Conservation (phyloP, 1,139 yeast genomes). For the Kluyveromyces sp. region DNA sequence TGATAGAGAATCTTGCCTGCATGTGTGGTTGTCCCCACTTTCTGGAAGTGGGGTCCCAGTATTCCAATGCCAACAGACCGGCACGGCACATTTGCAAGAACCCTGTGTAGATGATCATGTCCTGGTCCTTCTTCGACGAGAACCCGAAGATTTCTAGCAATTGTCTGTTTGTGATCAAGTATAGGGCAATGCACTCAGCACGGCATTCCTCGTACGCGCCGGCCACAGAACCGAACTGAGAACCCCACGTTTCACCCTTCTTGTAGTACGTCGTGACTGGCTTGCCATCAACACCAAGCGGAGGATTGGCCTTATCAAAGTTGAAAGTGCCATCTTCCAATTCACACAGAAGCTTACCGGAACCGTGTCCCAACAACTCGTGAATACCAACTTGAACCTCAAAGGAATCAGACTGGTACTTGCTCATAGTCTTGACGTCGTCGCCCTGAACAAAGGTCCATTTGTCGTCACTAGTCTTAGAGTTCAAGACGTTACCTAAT, state of each 20-base stretch:
- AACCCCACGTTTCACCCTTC: conserved; percentile 85
- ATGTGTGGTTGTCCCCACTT: conserved; percentile 97
- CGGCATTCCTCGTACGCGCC: conserved; percentile 91
- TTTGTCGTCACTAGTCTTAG: conserved; percentile 45
- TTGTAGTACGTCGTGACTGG: conserved; percentile 64
- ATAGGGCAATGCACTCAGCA: conserved; percentile 85
- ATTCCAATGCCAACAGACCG: conserved; percentile 73
- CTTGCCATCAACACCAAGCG: conserved; percentile 47
- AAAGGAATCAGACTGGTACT: conserved; percentile 74
- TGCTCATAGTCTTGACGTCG: conserved; percentile 52
- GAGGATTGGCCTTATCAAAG: conserved; percentile 57
- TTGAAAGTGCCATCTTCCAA: conserved; percentile 58
- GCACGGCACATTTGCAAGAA: conserved; percentile 83
- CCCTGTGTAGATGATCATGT: conserved; percentile 57
- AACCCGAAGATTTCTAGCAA: conserved; percentile 71
- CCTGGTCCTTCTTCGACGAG: conserved; percentile 47
- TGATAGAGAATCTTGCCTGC: conserved; percentile 84
- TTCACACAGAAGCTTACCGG: conserved; percentile 73
- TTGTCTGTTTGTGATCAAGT: conserved; percentile 59
- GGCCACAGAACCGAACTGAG: conserved; percentile 70
- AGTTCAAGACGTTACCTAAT: conserved; percentile 72
- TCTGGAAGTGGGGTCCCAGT: conserved; percentile 71
- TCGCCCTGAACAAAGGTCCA: conserved; percentile 54
- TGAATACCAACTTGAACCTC: conserved; percentile 93
- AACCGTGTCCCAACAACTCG: conserved; percentile 87